Percentiles rank a stretch among this genome's conserved stretches.
Evolutionary conservation across 140 eudicot species (phyloP).

Genomic region (Stevia rebaudiana): DNA sequence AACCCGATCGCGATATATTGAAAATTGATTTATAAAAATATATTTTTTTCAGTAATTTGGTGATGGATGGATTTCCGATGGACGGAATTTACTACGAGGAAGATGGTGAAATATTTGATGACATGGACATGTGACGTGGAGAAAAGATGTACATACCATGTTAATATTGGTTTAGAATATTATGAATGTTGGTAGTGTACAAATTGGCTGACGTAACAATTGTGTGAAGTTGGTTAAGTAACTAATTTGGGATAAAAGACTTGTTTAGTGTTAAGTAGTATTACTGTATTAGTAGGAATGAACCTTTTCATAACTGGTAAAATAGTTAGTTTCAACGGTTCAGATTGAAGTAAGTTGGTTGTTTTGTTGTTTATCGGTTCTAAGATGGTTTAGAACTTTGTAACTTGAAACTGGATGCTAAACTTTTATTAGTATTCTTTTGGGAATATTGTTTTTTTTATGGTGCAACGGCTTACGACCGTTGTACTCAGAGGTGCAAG

Average conservation of each 20-base stretch:
- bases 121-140: constrained; percentile 68
- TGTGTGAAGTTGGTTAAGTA: constrained; percentile 1
- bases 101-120: constrained; percentile 70
- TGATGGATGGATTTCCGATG: constrained; percentile 41
- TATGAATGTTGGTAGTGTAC: constrained; percentile 15
- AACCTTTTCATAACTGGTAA: too few species aligned
- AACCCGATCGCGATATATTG: not conserved
- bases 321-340: too few species aligned
- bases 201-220: constrained; percentile 9
- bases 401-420: not conserved
- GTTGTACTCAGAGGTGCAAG: too few species aligned
- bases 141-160: constrained; percentile 28
- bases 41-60: constrained; percentile 64
- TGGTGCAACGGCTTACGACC: too few species aligned
- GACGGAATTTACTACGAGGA: constrained; percentile 49
- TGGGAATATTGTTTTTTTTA: not conserved
- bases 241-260: constrained; percentile 1
- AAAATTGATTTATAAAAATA: not conserved
- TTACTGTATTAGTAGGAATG: constrained; percentile 13
- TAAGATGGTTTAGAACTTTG: too few species aligned
- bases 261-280: not conserved
- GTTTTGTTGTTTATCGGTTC: not conserved
- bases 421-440: not conserved
- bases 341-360: not conserved
- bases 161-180: constrained; percentile 35